Evolutionary conservation across 257 asterid genomes (phyloP).

Genomic region (Sherardia arvensis): DNA sequence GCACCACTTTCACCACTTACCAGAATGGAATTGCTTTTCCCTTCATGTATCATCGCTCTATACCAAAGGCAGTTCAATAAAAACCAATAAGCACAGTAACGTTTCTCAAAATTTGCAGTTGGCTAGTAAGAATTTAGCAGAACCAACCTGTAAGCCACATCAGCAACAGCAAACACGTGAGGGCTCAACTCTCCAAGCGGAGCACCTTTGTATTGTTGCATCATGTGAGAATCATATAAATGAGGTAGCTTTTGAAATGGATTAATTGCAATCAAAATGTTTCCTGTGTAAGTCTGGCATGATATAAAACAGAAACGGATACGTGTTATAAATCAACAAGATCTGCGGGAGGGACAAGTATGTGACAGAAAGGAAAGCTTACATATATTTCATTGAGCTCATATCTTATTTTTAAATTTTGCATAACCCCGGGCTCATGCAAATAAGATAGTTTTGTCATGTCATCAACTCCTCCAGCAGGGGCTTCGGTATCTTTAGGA

Average conservation of each 20-base stretch:
- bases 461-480: conserved; percentile 98
- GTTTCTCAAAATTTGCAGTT: conserved; percentile 3
- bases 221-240: conserved; percentile 79
- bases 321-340: conserved; percentile 18
- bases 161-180: conserved; percentile 97
- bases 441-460: conserved; percentile 92
- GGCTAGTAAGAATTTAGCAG: conserved; percentile 13
- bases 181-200: conserved; percentile 93
- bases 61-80: conserved; percentile 13
- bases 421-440: conserved; percentile 96
- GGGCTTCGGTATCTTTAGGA: conserved; percentile 93
- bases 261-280: conserved; percentile 89
- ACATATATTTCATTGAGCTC: conserved; percentile 98
- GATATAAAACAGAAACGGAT: conserved; percentile 19
- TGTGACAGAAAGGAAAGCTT: conserved; percentile 10
- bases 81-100: neutral
- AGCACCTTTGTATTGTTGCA: conserved; percentile 97
- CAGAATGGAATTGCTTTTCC: conserved; percentile 91
- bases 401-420: conserved; percentile 77
- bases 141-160: conserved; percentile 88
- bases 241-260: conserved; percentile 95
- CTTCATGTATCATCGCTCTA: conserved; percentile 89
- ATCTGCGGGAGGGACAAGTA: conserved; percentile 10
- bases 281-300: conserved; percentile 95
- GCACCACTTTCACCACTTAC: conserved; percentile 99